These are phyloP conservation scores for Harringtonia lauricola DNA, from an alignment of 2,329 filamentous ascomycete species.

Conservation along the genomic window DNA sequence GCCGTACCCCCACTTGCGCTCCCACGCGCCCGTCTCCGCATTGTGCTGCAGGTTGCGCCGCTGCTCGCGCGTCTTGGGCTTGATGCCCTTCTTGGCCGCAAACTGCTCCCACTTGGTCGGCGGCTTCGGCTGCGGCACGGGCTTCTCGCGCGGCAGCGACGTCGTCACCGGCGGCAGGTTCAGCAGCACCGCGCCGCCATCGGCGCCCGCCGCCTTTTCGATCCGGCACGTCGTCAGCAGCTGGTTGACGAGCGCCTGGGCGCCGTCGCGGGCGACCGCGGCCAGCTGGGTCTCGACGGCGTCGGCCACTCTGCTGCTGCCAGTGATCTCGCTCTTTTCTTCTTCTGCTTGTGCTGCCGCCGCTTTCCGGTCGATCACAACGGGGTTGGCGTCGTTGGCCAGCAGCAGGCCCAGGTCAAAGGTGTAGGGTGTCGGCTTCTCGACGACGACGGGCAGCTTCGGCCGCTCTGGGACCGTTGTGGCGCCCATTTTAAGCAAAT, in stretches of 20 bases:
- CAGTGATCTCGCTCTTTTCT: too few species aligned
- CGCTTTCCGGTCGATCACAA: conserved; percentile 36
- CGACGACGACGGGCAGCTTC: conserved; percentile 53
- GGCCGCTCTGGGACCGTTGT: conserved; percentile 22
- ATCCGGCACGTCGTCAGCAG: conserved; percentile 82
- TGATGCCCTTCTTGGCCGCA: conserved; percentile 94
- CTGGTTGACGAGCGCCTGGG: conserved; percentile 88
- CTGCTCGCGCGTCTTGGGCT: conserved; percentile 71
- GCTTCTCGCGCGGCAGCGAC: conserved; percentile 79
- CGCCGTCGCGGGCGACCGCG: conserved; percentile 72
- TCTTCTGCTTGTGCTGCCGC: not conserved
- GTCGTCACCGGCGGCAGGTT: conserved; percentile 62
- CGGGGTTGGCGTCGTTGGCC: conserved; percentile 77
- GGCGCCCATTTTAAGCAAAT: conserved; percentile 7
- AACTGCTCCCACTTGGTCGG: conserved; percentile 95
- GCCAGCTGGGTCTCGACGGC: conserved; percentile 40
- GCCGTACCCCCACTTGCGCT: conserved; percentile 90
- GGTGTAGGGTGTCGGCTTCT: conserved; percentile 80
- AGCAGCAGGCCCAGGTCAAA: conserved; percentile 88
- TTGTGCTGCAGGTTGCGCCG: conserved; percentile 70
- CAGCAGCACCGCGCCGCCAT: conserved; percentile 58
- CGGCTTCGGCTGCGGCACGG: conserved; percentile 67
- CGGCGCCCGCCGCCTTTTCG: conserved; percentile 42
- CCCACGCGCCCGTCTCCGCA: conserved; percentile 77
- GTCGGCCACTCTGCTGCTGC: not conserved